Evolutionary conservation across 2,329 filamentous ascomycete species (phyloP).

Genomic region (Colletotrichum sp.): DNA sequence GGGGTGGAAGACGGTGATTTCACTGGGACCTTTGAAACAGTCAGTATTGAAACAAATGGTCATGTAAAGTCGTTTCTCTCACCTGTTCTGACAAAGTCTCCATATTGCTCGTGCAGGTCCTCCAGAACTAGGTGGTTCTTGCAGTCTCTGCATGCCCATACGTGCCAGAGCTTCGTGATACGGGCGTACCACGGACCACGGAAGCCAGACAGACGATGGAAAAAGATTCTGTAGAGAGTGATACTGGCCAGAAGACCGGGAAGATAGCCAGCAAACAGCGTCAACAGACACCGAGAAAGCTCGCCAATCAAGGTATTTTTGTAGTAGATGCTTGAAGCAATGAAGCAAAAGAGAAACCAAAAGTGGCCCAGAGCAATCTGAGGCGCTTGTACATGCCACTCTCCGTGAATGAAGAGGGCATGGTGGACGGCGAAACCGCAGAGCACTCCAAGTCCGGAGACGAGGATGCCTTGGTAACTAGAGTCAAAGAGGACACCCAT

Average conservation of each 20-base stretch:
- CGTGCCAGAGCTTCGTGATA: constrained; percentile 41
- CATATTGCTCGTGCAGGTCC: constrained; percentile 25
- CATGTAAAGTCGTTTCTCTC: not conserved
- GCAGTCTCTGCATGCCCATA: constrained; percentile 28
- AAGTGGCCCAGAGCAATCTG: constrained; percentile 21
- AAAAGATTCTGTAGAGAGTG: constrained; percentile 40
- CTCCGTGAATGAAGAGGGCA: constrained; percentile 27
- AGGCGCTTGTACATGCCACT: constrained; percentile 29
- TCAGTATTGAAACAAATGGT: not conserved
- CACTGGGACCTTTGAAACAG: constrained; percentile 21
- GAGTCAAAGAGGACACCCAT: constrained; percentile 1
- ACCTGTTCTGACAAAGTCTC: constrained; percentile 31
- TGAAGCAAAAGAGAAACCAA: constrained; percentile 6
- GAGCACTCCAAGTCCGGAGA: not conserved
- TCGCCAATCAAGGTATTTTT: not conserved
- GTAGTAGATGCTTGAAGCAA: constrained; percentile 7
- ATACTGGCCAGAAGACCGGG: constrained; percentile 33
- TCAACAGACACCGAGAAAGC: not conserved
- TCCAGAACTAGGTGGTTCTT: constrained; percentile 27
- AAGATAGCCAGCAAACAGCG: constrained; percentile 19
- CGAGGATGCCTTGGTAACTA: not conserved
- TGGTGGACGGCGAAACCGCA: constrained; percentile 19
- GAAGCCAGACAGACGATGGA: constrained; percentile 41
- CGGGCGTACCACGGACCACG: constrained; percentile 40
- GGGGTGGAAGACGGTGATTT: constrained; percentile 29